Percentiles rank a stretch among this genome's conserved stretches.
phyloP scores from a whole-genome alignment of 768 basidiomycete species.

The Leccinum incarnatum region DNA sequence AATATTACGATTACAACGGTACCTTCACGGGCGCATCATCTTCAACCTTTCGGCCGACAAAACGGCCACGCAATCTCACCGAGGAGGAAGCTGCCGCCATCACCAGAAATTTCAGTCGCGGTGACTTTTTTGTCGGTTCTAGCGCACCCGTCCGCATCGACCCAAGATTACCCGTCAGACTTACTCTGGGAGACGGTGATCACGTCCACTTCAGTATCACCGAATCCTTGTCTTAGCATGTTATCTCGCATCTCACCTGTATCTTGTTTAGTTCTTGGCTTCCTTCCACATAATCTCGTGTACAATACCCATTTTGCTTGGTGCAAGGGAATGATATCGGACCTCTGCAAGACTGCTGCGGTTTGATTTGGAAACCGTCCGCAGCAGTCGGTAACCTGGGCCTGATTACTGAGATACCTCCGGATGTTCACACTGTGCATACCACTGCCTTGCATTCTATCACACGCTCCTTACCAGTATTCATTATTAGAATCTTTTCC shows the following conservation, averaged over 20 bases:
- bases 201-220: constrained; percentile 69
- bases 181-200: constrained; percentile 79
- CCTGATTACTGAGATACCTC: background rate
- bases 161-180: constrained; percentile 72
- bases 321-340: constrained; percentile 8
- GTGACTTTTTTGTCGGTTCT: constrained; percentile 78
- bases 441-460: background rate
- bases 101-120: constrained; percentile 76
- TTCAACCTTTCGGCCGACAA: constrained; percentile 76
- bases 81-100: constrained; percentile 84
- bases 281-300: constrained; percentile 16
- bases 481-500: background rate
- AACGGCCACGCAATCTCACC: constrained; percentile 75
- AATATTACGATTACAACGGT: constrained; percentile 77
- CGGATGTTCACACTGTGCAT: background rate
- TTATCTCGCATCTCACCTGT: constrained; percentile 13
- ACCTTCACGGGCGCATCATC: constrained; percentile 66
- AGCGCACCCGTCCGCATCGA: constrained; percentile 84
- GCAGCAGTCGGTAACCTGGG: background rate
- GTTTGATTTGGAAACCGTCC: constrained; percentile 1
- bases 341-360: background rate
- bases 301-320: constrained; percentile 18
- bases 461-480: constrained; percentile 1
- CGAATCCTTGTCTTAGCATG: constrained; percentile 42
- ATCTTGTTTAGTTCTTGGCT: constrained; percentile 16